Evolutionary conservation across 768 basidiomycete species (phyloP), one percentile per base, ranked within the genome.

Genomic region (Udeniomyces megalosporus): DNA sequence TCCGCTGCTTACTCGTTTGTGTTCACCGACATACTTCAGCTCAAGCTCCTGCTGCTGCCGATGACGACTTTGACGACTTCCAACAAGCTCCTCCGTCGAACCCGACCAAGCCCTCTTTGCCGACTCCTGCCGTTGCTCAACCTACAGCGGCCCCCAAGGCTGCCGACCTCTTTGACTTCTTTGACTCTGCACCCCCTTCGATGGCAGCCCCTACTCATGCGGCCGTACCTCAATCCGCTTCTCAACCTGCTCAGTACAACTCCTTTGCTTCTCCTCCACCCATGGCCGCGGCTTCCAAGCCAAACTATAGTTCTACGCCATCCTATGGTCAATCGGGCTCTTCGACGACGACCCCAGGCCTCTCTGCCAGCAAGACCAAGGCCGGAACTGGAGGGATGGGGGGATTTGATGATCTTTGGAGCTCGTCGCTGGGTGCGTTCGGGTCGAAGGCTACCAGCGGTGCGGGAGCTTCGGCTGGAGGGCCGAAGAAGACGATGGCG

Each of bases 51-150:
- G 44, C 35, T 31, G n/a, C 58, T 29, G 59, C 35, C 46, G 86
- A 86, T 68, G 88, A 90, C 66, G 88, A 90, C 54, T 90, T 90
- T 67, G 82, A 80, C 55, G 88, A 89, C 71, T 90, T 90, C 76
- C 84, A 87, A 72, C 82, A 81, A 22, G 85, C 84, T 2, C 85
- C 84, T 74, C 53, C 71, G 52, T 61, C 69, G 71, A 10, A 70
- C 72, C 55, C 66, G 20, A 31, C 54, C 12, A 42, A 45, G 31
- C 24, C 62, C 29, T 26, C 50, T 20, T 34, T 34, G 38, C 26
- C 56, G 7, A 47, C 58, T 26, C 32, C 59, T 34, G 61, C 61
- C 17, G 35, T 66, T 11, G 20, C 60, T 3, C n/a, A n/a, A n/a
- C n/a, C n/a, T n/a, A n/a, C n/a, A n/a, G n/a, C n/a, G n/a, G 55